Base-by-base conservation (phyloP, 192 early-diverging fungal genomes). In the Umbelopsis vinacea region DNA sequence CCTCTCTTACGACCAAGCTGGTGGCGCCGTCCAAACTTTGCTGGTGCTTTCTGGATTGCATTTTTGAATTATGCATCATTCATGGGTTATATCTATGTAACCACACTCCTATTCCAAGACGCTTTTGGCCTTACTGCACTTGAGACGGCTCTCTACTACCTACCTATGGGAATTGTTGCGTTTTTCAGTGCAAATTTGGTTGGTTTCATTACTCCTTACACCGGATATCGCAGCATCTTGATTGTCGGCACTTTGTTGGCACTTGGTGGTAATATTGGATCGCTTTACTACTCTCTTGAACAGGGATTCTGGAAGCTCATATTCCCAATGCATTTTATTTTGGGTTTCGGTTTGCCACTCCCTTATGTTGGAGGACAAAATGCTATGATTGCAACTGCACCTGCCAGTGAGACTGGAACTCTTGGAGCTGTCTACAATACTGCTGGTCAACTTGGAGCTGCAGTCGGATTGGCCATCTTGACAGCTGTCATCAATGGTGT, bases 61-160 rank as follows among this genome's bases (percentile, higher is more conserved):
- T 82, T 81, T 38, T 37, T 81, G 1, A 71, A 74, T 67, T 76
- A 81, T 40, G 77, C 76, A 26, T 74, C 72, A 73, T 85, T 83
- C 57, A 47, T 74, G 9, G 76, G 76, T 14, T 85, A 85, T 43
- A 79, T 79, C 19, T 76, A 83, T 33, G 79, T 74, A 40, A 76
- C 79, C n/a, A 83, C 84, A 6, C 72, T 85, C 45, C 81, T 83
- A 29, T 85, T 83, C 54, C 82, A 85, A 47, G 80, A 83, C 15
- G 60, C 81, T 33, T 79, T 75, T 72, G 69, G 71, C 50, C 81
- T 80, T 45, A 66, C 70, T 19, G 75, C 84, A 7, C 52, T 83
- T 55, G 68, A 81, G 19, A 76, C 82, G 0, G 76, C 84, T 17
- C 77, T 78, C 35, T 80, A 80, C 7, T 83, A 78, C 68, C 79